Evolutionary conservation across 148 eudicot genomes (phyloP).

Genomic region (Rhododendron henanense): DNA sequence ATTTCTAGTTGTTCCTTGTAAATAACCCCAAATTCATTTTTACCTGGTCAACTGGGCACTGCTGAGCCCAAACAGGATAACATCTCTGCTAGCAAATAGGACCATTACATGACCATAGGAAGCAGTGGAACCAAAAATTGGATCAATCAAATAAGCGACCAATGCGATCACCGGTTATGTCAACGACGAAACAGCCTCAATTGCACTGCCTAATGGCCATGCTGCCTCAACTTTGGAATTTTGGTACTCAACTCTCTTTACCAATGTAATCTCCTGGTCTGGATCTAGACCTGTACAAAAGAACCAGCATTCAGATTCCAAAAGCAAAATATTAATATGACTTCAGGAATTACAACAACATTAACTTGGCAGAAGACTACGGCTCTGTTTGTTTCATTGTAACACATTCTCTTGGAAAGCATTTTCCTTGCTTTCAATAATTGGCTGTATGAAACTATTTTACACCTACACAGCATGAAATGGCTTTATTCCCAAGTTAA

Average conservation of each 20-base stretch:
- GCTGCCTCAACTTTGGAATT: conserved; percentile 61
- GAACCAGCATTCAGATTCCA: neutral
- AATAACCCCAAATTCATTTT: conserved; percentile 1
- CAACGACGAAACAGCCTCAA: conserved; percentile 52
- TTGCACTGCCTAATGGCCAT: conserved; percentile 77
- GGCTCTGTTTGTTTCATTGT: neutral
- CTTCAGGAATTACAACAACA: neutral
- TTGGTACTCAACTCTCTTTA: conserved; percentile 53
- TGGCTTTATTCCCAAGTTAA: neutral
- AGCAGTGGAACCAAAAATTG: neutral
- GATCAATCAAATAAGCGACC: neutral
- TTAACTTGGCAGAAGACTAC: neutral
- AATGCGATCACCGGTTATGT: conserved; percentile 10
- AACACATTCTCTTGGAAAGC: neutral
- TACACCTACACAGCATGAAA: neutral
- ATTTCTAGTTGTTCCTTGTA: neutral
- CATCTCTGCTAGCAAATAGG: neutral
- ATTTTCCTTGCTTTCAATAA: neutral
- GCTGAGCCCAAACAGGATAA: neutral
- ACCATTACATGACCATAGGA: neutral
- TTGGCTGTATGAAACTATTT: neutral
- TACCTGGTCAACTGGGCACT: neutral
- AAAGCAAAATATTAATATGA: neutral
- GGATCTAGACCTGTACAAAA: conserved; percentile 52
- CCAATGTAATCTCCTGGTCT: conserved; percentile 54